A percentile compares a stretch with the other conserved stretches of the same genome.
Conservation (phyloP, 106 monocot species). For the Iris macrosiphon region DNA sequence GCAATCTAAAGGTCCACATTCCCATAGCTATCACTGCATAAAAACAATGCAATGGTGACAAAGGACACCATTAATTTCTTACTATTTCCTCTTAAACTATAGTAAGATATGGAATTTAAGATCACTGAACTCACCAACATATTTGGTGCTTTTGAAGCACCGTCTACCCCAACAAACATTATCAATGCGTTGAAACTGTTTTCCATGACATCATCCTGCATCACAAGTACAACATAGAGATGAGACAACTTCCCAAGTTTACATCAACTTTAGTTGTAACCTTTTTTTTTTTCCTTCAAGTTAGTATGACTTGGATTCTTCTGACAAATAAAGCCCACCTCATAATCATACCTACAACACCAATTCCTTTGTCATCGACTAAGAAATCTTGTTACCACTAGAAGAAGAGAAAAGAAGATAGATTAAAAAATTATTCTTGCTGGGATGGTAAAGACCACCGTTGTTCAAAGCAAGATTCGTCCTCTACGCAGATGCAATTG, state of each 20-base stretch:
- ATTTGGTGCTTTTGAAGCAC: conserved; percentile 51
- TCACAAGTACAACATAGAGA: conserved; percentile 6
- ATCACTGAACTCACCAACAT: conserved; percentile 60
- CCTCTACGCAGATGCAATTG: too few species aligned
- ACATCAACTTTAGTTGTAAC: not conserved
- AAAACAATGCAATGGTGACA: too few species aligned
- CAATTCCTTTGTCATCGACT: conserved; percentile 7
- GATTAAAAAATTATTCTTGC: too few species aligned
- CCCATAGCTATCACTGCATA: too few species aligned
- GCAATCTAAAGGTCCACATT: too few species aligned
- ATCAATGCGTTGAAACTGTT: conserved; percentile 83
- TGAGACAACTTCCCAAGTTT: not conserved
- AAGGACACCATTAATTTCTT: too few species aligned
- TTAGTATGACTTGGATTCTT: not conserved
- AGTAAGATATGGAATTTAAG: not conserved
- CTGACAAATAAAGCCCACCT: conserved; percentile 35
- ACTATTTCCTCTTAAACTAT: too few species aligned
- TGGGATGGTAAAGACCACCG: too few species aligned
- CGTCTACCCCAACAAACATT: conserved; percentile 84
- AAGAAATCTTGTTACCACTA: not conserved
- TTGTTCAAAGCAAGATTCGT: too few species aligned
- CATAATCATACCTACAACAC: conserved; percentile 77
- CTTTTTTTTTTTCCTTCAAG: not conserved
- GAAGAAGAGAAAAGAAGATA: too few species aligned
- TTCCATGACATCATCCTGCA: conserved; percentile 81